A percentile compares a stretch with the other conserved stretches of the same genome.
These are phyloP conservation scores for Solanum hybrid DNA, from an alignment of 305 asterid species.

Conservation along the genomic window DNA sequence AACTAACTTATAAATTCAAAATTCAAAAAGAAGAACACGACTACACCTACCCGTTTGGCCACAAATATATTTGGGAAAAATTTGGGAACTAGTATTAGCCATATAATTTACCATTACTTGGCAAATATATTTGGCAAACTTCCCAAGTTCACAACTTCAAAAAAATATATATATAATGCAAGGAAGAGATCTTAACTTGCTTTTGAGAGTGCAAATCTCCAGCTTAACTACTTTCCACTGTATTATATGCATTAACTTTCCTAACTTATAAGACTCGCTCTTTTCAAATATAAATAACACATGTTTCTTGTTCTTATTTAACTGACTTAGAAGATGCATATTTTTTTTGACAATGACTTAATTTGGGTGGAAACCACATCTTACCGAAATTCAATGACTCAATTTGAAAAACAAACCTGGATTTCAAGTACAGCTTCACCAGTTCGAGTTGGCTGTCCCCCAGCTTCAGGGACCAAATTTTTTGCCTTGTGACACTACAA, in stretches of 20 bases:
- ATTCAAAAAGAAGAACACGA: neutral
- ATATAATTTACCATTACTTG: neutral
- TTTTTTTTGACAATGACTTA: neutral
- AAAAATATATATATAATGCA: neutral
- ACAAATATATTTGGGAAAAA: neutral
- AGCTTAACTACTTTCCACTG: neutral
- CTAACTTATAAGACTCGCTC: neutral
- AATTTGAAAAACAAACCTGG: constrained; percentile 52
- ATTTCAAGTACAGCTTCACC: constrained; percentile 99
- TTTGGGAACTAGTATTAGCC: neutral
- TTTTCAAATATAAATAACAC: neutral
- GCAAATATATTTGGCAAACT: neutral
- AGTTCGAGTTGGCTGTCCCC: constrained; percentile 89
- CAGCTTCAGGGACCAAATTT: constrained; percentile 96
- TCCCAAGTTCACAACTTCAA: neutral
- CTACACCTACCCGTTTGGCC: neutral
- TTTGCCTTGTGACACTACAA: constrained; percentile 96
- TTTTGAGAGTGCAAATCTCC: neutral
- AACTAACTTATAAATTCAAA: neutral
- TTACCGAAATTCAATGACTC: neutral
- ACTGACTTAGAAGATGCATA: neutral
- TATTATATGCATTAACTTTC: neutral
- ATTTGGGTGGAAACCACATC: neutral
- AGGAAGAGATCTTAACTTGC: neutral
- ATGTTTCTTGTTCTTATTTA: neutral